Evolutionary conservation across 164 flowering plant genomes (phyloP).

Genomic region (Aristolochia fimbriata): DNA sequence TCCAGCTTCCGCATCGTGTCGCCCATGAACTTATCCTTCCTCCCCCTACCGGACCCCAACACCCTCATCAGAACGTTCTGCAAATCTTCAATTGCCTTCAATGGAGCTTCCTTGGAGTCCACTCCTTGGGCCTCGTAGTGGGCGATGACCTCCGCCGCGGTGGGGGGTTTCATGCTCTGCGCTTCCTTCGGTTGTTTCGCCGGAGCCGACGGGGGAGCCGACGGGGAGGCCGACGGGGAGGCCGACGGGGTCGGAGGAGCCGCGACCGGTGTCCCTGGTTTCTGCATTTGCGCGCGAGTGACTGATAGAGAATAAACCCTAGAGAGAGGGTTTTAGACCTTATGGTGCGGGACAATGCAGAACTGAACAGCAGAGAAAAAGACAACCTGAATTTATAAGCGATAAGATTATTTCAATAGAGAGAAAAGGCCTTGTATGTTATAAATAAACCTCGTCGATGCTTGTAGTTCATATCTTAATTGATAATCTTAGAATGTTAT

Average conservation of each 20-base stretch:
- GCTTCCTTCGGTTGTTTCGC: constrained; percentile 2
- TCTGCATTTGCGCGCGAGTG: constrained; percentile 10
- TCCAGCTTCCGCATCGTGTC: constrained; percentile 48
- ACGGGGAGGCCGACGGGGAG: not conserved
- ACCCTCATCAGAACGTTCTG: constrained; percentile 39
- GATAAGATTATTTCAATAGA: no score
- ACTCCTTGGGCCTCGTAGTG: constrained; percentile 66
- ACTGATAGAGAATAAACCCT: constrained; percentile 3
- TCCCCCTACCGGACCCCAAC: constrained; percentile 23
- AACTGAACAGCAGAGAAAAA: no score
- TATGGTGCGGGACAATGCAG: no score
- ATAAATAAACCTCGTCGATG: no score
- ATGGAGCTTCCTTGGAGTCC: constrained; percentile 47
- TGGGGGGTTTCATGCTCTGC: constrained; percentile 31
- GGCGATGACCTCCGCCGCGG: constrained; percentile 53
- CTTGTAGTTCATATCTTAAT: no score
- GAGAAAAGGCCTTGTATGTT: no score
- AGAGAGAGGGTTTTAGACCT: no score
- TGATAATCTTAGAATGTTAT: no score
- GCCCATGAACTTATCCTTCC: constrained; percentile 28
- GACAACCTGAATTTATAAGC: no score
- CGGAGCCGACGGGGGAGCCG: not conserved
- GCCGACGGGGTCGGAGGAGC: constrained; percentile 7
- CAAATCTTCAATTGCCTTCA: constrained; percentile 67
- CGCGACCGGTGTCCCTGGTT: constrained; percentile 13